Percentiles rank a stretch among this genome's conserved stretches.
phyloP scores from a whole-genome alignment of 768 basidiomycete species.

The Leucocoprinus leucothites region DNA sequence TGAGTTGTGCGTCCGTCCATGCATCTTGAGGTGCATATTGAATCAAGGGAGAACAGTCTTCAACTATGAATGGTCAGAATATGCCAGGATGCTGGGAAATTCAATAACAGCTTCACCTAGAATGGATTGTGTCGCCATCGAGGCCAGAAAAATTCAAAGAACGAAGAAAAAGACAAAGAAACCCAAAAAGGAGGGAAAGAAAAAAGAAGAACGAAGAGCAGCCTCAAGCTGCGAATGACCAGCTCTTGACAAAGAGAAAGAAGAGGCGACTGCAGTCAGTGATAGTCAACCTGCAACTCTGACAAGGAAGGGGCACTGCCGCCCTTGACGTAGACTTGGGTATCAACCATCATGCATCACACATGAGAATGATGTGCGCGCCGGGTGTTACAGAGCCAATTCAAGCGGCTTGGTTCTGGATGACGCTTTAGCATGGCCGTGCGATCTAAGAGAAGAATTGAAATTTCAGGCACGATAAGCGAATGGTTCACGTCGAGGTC shows the following conservation, averaged over 20 bases:
- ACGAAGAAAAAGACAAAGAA: slow-evolving; percentile 14
- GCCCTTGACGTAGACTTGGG: neutral
- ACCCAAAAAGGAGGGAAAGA: slow-evolving; percentile 16
- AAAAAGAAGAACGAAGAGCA: slow-evolving; percentile 16
- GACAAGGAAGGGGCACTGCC: neutral
- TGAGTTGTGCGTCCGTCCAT: slow-evolving; percentile 43
- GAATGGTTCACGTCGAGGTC: no score
- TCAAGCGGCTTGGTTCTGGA: neutral
- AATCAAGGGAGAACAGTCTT: slow-evolving; percentile 55
- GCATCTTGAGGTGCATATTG: slow-evolving; percentile 45
- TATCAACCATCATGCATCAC: neutral
- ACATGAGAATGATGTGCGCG: neutral
- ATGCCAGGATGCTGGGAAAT: no score
- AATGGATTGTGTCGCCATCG: slow-evolving; percentile 46
- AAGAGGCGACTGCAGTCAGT: neutral
- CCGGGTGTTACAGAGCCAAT: neutral
- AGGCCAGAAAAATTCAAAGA: slow-evolving; percentile 28
- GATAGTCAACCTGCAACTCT: neutral
- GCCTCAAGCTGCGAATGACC: slow-evolving; percentile 10
- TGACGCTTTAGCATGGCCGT: no score
- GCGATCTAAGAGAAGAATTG: no score
- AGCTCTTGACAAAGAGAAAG: slow-evolving; percentile 5
- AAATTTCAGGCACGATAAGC: no score
- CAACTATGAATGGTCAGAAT: slow-evolving; percentile 44
- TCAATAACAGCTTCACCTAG: slow-evolving; percentile 29